Evolutionary conservation across 176 grass and related monocot genomes (phyloP).

Genomic region (Coix lacrymajobi): DNA sequence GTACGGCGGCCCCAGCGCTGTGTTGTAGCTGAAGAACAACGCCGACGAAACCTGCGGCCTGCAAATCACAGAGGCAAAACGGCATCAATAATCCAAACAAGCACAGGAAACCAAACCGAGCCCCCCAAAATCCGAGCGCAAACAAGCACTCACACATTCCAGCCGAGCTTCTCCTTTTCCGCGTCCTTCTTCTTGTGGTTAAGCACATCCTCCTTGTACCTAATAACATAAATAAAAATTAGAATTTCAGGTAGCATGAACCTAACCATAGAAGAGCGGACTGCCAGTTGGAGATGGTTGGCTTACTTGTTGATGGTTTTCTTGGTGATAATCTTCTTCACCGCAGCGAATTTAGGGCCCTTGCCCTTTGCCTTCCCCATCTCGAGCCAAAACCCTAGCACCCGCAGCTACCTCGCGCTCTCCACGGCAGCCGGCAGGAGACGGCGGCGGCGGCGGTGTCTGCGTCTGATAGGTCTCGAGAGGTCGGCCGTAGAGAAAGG

Average conservation of each 20-base stretch:
- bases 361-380: slow-evolving; percentile 78
- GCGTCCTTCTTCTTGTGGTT: slow-evolving; percentile 75
- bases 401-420: neutral
- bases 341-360: slow-evolving; percentile 58
- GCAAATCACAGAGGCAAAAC: slow-evolving; percentile 9
- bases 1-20: slow-evolving; percentile 75
- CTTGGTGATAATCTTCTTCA: slow-evolving; percentile 80
- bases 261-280: neutral
- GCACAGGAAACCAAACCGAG: neutral
- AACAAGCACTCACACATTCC: slow-evolving; percentile 60
- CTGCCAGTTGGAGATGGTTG: neutral
- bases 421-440: neutral
- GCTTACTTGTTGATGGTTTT: slow-evolving; percentile 77
- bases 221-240: neutral
- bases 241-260: neutral
- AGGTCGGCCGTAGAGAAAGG: neutral
- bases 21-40: slow-evolving; percentile 91
- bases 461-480: neutral
- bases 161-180: slow-evolving; percentile 65
- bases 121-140: neutral
- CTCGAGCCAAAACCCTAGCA: neutral
- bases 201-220: slow-evolving; percentile 74
- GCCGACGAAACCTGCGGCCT: slow-evolving; percentile 63
- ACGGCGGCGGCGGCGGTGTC: neutral
- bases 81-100: neutral